Base-by-base conservation (phyloP, 1,284 basidiomycete genomes). In the Mycena sp. region DNA sequence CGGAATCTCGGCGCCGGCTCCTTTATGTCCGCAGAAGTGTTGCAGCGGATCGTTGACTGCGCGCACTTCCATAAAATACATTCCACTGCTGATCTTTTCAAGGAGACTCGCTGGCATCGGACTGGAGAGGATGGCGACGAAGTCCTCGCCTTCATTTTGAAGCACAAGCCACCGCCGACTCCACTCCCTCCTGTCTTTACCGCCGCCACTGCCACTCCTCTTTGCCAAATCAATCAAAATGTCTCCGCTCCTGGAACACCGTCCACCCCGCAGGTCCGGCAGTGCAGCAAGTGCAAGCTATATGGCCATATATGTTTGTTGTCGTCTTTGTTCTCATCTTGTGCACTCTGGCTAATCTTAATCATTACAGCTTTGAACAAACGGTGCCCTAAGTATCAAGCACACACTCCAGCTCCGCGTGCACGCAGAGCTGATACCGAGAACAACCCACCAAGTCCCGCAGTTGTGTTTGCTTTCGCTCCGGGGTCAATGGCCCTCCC, bases 31-130 rank as follows among this genome's bases (percentile, higher is more conserved):
- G 44, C 53, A 29, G 43, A 62, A 5, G 43, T 62, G 9, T 35
- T 67, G 16, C 16, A 67, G 25, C 58, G 63, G 17, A 62, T 67
- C 23, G 59, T 55, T 19, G 63, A 65, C 40, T 61, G 58, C 30
- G 40, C 65, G 19, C 63, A 65, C 40, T 46, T 41, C 21, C 6
- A 40, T 12, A 67, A 65, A 35, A 50, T 67, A 19, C 23, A 37
- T 16, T 53, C 51, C 25, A 43, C 37, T 9, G 46, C 37, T 12
- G 45, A 49, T 28, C 25, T 58, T 2, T 19, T 29, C 11, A 23
- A 28, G 12, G 57, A 58, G 25, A 58, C 57, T 6, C 9, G n/a
- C 14, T 58, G 45, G 48, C 46, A 51, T 21, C 37, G 46, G 17
- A 35, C 28, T 14, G 19, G 17, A 1, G 55, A 57, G 21, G 55